Percentiles rank a stretch among this genome's conserved stretches.
phyloP scores from a whole-genome alignment of 2,329 filamentous ascomycete genomes.

The Orbilia quercus region DNA sequence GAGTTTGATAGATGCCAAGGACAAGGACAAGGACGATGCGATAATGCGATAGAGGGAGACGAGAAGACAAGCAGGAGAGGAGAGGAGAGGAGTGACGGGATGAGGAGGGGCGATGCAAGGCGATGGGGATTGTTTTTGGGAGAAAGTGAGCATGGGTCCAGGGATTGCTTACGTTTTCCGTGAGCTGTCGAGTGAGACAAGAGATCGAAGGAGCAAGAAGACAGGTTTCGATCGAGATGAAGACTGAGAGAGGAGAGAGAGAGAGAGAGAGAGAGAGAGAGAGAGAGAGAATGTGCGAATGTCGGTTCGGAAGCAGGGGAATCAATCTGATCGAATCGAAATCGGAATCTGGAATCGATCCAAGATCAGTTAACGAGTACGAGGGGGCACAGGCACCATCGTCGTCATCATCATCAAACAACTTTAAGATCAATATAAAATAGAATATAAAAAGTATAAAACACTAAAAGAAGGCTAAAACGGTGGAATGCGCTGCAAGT shows the following conservation, averaged over 20 bases:
- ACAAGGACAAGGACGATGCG: too few relatives aligned
- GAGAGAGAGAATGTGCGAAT: not conserved
- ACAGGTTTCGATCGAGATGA: too few relatives aligned
- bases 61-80: too few relatives aligned
- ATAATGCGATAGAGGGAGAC: not conserved
- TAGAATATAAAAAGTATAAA: not conserved
- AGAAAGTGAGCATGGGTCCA: not conserved
- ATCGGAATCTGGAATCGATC: conserved; percentile 41
- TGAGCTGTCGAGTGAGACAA: conserved; percentile 7
- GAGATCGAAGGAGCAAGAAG: too few relatives aligned
- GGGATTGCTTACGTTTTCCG: conserved; percentile 24
- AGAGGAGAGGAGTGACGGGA: too few relatives aligned
- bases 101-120: too few relatives aligned
- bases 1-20: not conserved
- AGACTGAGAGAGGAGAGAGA: not conserved
- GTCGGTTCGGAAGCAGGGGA: conserved; percentile 21
- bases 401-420: too few relatives aligned
- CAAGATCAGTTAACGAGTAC: conserved; percentile 49
- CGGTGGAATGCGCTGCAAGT: not conserved
- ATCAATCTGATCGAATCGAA: conserved; percentile 49
- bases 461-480: not conserved
- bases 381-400: too few relatives aligned
- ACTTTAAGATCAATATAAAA: not conserved
- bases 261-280: not conserved
- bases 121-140: too few relatives aligned